phyloP scores from a whole-genome alignment of 2,329 filamentous ascomycete genomes.

The Cordyceps fumosorosea region DNA sequence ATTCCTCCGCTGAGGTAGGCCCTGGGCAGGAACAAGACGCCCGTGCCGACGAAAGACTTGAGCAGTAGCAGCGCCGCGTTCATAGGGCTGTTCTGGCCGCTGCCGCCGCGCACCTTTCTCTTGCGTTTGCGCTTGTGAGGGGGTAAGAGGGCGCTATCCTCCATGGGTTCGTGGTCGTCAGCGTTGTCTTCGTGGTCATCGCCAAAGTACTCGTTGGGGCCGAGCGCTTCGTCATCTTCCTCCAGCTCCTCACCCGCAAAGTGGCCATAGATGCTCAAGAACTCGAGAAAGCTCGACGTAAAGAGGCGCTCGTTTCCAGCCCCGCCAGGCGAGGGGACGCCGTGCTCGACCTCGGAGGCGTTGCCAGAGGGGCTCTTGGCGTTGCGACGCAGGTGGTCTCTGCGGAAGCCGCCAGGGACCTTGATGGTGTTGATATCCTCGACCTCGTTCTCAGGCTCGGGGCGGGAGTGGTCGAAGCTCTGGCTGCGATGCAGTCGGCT shows the following conservation, averaged over 20 bases:
- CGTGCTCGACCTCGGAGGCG: constrained; percentile 27
- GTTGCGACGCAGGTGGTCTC: constrained; percentile 77
- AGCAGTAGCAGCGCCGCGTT: constrained; percentile 80
- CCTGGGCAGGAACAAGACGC: constrained; percentile 85
- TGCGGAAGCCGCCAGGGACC: constrained; percentile 85
- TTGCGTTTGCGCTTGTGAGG: constrained; percentile 67
- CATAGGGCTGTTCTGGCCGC: constrained; percentile 69
- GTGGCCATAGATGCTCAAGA: constrained; percentile 89
- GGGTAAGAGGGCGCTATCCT: constrained; percentile 77
- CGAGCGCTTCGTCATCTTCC: constrained; percentile 87
- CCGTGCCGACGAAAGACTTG: constrained; percentile 97
- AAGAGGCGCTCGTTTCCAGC: constrained; percentile 53
- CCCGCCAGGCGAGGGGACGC: constrained; percentile 26
- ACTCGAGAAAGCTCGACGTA: constrained; percentile 92
- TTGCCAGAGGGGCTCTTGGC: constrained; percentile 53
- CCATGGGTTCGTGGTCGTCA: constrained; percentile 63
- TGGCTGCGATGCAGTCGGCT: constrained; percentile 69
- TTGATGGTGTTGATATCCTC: constrained; percentile 87
- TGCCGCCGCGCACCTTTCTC: constrained; percentile 66
- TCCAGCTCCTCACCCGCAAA: constrained; percentile 96
- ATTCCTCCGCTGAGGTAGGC: constrained; percentile 96
- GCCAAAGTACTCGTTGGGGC: constrained; percentile 86
- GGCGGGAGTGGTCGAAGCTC: constrained; percentile 75
- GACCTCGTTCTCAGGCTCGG: constrained; percentile 71
- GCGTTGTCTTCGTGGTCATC: constrained; percentile 56